Evolutionary conservation across 176 grass and related monocot species (phyloP), one percentile per base, ranked within the genome.

Genomic region (Pharus latifolius): DNA sequence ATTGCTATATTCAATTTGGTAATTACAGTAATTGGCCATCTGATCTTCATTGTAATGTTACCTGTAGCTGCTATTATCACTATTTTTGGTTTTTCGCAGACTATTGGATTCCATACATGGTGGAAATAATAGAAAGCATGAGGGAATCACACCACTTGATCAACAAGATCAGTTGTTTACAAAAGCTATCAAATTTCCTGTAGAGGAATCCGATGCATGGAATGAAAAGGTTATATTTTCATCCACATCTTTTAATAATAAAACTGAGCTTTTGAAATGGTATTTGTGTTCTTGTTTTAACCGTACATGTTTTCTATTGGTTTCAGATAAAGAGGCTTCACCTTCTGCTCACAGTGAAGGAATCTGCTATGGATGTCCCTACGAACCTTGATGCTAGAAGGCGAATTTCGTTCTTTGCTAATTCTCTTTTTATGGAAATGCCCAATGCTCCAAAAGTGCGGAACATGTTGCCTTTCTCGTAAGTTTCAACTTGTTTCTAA

Each of bases 381-480:
- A 76, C 90, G 3, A 99, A 94, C 47, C 74, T 99, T 20, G 95
- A 99, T 88, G 95, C 95, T 26, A 90, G 90, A 62, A 93, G 95
- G 42, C 84, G 95, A 7, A 94, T 99, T 71, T 94, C 95, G 7
- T 99, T 94, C 78, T 99, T 99, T 80, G 86, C 90, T 45, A 99
- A 99, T 78, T 99, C 95, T 69, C 81, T 99, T 52, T 99, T 99
- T 83, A 99, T 99, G 95, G 85, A 91, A 60, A 99, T 99, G 90
- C 95, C 95, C 44, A 78, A 79, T 86, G 90, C 95, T 71, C 90
- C 95, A 22, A 88, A 94, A 99, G 90, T 99, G 60, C 84, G 95
- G 66, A 82, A 99, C 46, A 94, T 99, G 95, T 80, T 94, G 63
- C 78, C 95, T 45, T 99, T 99, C 84, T 99, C 87, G 95, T 99